These are phyloP conservation scores for Ceratopteris richardii DNA, from an alignment of 75 land plant genomes.

Conservation along the genomic window DNA sequence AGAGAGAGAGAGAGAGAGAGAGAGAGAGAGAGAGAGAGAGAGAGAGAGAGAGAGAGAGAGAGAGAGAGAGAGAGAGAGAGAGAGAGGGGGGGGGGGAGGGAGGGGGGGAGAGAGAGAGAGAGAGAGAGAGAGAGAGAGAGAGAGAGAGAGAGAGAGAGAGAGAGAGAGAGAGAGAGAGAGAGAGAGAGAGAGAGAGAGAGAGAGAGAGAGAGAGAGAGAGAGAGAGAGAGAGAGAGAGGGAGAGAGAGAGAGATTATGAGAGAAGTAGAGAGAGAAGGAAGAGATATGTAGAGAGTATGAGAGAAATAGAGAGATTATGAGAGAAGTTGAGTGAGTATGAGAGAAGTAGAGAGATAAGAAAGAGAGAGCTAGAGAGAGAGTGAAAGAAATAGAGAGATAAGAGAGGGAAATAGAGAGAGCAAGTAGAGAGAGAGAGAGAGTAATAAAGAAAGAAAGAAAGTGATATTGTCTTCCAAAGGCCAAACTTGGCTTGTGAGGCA, in stretches of 20 bases:
- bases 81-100: background rate
- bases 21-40: too few relatives aligned
- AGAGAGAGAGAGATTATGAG: background rate
- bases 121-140: conserved; percentile 8
- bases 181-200: conserved; percentile 3
- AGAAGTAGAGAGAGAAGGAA: too few relatives aligned
- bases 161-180: conserved; percentile 8
- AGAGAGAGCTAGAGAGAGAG: too few relatives aligned
- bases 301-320: background rate
- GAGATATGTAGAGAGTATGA: background rate
- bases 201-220: background rate
- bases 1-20: too few relatives aligned
- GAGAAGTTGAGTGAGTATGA: background rate
- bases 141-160: conserved; percentile 8
- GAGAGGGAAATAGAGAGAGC: too few relatives aligned
- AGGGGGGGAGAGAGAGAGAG: conserved; percentile 3
- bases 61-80: conserved; percentile 5
- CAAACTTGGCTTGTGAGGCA: too few relatives aligned
- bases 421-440: too few relatives aligned
- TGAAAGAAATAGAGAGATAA: too few relatives aligned
- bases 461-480: too few relatives aligned
- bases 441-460: too few relatives aligned
- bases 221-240: conserved; percentile 7
- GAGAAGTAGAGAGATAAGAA: too few relatives aligned
- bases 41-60: conserved; percentile 5